A percentile compares a stretch with the other conserved stretches of the same genome.
These are phyloP conservation scores for Coffea eugenioides DNA, from an alignment of 257 asterid species.

Conservation along the genomic window DNA sequence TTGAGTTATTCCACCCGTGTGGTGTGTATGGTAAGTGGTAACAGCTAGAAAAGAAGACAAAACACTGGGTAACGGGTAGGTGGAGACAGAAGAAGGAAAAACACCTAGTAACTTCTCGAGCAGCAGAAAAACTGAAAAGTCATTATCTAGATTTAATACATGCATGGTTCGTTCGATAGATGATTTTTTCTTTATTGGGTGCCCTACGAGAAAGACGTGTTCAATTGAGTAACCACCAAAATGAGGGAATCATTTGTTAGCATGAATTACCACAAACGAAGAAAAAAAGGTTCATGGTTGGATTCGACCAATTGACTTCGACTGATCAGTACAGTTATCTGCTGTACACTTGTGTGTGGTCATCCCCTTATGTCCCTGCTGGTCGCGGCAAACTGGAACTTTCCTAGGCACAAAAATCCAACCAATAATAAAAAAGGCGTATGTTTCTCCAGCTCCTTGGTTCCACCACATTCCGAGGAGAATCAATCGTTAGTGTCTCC, in stretches of 20 bases:
- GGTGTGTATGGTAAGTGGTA: no score
- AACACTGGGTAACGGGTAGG: no score
- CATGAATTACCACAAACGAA: neutral
- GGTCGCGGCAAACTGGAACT: neutral
- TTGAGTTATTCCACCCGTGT: no score
- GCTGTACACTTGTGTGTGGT: neutral
- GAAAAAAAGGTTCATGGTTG: neutral
- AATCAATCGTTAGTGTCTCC: neutral
- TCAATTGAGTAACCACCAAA: neutral
- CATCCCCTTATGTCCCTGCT: neutral
- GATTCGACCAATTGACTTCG: constrained; percentile 1
- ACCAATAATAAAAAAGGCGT: constrained; percentile 16
- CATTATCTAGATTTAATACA: no score
- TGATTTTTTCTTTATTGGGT: no score
- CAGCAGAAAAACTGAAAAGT: no score
- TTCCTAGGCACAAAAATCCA: constrained; percentile 14
- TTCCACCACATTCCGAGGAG: constrained; percentile 21
- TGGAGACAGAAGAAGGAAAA: no score
- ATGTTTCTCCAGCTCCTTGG: constrained; percentile 29
- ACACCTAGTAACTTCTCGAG: no score
- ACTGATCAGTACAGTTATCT: no score
- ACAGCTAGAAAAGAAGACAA: no score
- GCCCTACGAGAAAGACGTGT: no score
- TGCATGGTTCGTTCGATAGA: no score
- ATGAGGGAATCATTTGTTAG: neutral